Evolutionary conservation across 805 yeast genomes (phyloP).

Genomic region (Yarrowia keelungensis): DNA sequence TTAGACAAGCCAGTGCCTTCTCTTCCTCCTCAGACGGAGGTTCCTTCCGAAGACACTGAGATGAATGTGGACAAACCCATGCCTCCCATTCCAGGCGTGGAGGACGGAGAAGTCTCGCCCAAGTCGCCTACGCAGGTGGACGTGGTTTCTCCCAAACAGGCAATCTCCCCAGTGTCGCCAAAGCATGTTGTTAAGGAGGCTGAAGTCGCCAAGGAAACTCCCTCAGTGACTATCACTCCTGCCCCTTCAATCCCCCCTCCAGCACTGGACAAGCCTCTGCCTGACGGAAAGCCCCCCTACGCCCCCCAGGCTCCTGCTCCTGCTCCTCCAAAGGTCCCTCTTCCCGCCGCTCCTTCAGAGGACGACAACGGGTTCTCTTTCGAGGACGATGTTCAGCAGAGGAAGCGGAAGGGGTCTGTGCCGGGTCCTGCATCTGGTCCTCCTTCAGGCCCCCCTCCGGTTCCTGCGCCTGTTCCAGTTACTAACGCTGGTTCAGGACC

Average conservation of each 20-base stretch:
- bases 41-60: neutral
- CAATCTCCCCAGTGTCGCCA: slow-evolving; percentile 1
- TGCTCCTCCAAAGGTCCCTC: slow-evolving; percentile 3
- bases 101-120: slow-evolving; percentile 1
- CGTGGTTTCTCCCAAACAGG: slow-evolving; percentile 1
- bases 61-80: slow-evolving; percentile 14
- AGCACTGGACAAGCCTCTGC: slow-evolving; percentile 16
- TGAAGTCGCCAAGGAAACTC: neutral
- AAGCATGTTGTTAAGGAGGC: neutral
- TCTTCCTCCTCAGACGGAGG: neutral
- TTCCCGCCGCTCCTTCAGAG: neutral
- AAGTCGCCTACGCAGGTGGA: neutral
- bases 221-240: no score
- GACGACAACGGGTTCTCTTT: slow-evolving; percentile 15
- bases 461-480: neutral
- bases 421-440: no score
- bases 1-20: slow-evolving; percentile 16
- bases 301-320: slow-evolving; percentile 9
- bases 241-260: neutral
- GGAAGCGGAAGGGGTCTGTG: neutral
- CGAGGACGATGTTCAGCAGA: slow-evolving; percentile 2
- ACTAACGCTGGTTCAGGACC: neutral
- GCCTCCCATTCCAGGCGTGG: slow-evolving; percentile 20
- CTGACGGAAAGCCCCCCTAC: slow-evolving; percentile 3
- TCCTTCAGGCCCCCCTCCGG: no score